Evolutionary conservation across 805 yeast species (phyloP).

Genomic region (Monosporozyma unispora): DNA sequence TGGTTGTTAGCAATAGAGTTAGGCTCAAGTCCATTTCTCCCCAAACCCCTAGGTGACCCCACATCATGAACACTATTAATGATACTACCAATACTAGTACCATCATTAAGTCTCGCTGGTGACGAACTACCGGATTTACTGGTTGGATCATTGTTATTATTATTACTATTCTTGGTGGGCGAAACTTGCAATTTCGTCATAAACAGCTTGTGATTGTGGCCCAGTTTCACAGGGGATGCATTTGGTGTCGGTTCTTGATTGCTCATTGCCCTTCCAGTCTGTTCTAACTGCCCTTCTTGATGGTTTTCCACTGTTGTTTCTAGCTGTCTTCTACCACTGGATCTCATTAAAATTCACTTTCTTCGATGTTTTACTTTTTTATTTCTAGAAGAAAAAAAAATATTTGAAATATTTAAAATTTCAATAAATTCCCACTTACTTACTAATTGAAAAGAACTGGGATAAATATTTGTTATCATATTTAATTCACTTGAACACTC

Average conservation of each 20-base stretch:
- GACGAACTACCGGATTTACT: background rate
- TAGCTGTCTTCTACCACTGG: background rate
- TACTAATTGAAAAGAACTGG: background rate
- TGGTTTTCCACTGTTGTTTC: background rate
- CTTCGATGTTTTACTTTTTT: background rate
- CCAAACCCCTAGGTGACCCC: background rate
- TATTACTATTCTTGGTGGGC: constrained; percentile 7
- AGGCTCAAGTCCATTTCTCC: background rate
- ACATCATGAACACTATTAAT: background rate
- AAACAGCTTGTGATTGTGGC: constrained; percentile 8
- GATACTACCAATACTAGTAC: background rate
- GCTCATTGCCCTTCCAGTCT: background rate
- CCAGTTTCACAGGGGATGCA: background rate
- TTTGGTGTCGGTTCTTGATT: background rate
- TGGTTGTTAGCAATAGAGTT: too few species aligned
- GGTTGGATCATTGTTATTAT: background rate
- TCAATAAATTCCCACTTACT: background rate
- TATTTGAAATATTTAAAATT: background rate
- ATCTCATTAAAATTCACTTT: too few species aligned
- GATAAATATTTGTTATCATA: background rate
- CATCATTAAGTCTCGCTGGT: background rate
- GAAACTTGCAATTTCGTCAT: constrained; percentile 21
- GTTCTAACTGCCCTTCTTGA: background rate
- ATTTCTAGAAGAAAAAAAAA: background rate
- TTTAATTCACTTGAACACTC: background rate